Evolutionary conservation across 1,139 yeast species (phyloP).

Genomic region (Pichia sp.): DNA sequence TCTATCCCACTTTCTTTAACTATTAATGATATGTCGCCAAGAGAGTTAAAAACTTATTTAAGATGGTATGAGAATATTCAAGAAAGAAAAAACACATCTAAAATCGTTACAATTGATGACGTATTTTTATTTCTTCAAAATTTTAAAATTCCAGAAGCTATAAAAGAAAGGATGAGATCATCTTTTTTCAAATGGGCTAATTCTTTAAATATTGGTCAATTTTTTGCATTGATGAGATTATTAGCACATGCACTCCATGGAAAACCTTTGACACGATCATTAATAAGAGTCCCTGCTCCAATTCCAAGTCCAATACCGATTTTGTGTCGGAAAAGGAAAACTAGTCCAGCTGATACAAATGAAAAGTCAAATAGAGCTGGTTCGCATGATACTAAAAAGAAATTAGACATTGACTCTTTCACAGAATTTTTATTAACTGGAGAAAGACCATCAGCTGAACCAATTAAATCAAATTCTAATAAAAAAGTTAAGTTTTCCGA

Average conservation of each 20-base stretch:
- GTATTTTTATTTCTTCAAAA: constrained; percentile 59
- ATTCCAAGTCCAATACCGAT: constrained; percentile 68
- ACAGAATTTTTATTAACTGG: constrained; percentile 73
- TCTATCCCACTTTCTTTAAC: constrained; percentile 53
- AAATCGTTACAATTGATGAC: constrained; percentile 50
- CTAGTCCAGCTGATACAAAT: constrained; percentile 11
- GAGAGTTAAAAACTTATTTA: constrained; percentile 65
- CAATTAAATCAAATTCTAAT: constrained; percentile 24
- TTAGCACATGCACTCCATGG: constrained; percentile 52
- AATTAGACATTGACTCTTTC: constrained; percentile 64
- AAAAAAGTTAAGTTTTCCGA: constrained; percentile 71
- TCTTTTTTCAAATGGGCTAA: constrained; percentile 40
- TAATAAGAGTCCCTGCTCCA: constrained; percentile 48
- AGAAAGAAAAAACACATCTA: constrained; percentile 42
- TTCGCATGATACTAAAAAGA: constrained; percentile 21
- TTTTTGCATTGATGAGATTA: constrained; percentile 63
- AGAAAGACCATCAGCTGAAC: constrained; percentile 41
- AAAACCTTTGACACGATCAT: constrained; percentile 41
- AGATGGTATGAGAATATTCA: constrained; percentile 73
- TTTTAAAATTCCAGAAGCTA: constrained; percentile 43
- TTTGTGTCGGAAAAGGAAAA: constrained; percentile 46
- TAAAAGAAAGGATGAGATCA: constrained; percentile 40
- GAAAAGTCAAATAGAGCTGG: constrained; percentile 24
- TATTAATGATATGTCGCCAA: constrained; percentile 52
- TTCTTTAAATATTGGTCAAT: constrained; percentile 65